Evolutionary conservation across 768 basidiomycete genomes (phyloP).

Genomic region (Candolleomyces aberdarensis): DNA sequence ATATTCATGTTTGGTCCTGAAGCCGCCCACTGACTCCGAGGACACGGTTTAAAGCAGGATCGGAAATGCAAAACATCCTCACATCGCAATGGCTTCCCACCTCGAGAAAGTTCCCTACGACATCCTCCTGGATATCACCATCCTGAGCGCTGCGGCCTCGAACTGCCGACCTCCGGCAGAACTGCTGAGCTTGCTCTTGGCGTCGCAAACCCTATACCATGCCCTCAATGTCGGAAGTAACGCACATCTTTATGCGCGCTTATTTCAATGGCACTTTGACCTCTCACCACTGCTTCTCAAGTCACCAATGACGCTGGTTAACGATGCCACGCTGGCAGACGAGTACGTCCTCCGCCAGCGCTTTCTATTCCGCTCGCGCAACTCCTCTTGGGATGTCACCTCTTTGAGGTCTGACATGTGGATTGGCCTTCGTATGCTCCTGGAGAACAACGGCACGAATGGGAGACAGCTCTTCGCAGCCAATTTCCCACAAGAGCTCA

Average conservation of each 20-base stretch:
- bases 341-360: conserved; percentile 48
- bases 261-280: conserved; percentile 54
- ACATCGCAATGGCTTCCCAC: conserved; percentile 36
- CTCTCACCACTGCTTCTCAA: conserved; percentile 6
- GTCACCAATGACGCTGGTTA: conserved; percentile 21
- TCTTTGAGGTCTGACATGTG: conserved; percentile 46
- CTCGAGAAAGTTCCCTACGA: conserved; percentile 53
- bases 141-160: conserved; percentile 38
- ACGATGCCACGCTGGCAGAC: conserved; percentile 40
- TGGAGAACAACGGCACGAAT: conserved; percentile 53
- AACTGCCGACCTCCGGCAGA: conserved; percentile 35
- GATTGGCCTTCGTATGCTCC: conserved; percentile 56
- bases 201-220: conserved; percentile 41
- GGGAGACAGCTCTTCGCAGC: conserved; percentile 40
- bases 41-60: background rate
- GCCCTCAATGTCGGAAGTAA: conserved; percentile 39
- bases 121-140: conserved; percentile 54
- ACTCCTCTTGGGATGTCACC: conserved; percentile 26
- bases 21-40: background rate
- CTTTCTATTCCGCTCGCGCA: conserved; percentile 47
- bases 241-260: conserved; percentile 55
- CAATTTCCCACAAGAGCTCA: conserved; percentile 37
- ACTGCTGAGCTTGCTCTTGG: conserved; percentile 43
- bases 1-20: background rate
- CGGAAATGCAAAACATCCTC: background rate